Base-by-base conservation (phyloP, 495 filamentous ascomycete genomes). In the Xanthoparmelia taractica region DNA sequence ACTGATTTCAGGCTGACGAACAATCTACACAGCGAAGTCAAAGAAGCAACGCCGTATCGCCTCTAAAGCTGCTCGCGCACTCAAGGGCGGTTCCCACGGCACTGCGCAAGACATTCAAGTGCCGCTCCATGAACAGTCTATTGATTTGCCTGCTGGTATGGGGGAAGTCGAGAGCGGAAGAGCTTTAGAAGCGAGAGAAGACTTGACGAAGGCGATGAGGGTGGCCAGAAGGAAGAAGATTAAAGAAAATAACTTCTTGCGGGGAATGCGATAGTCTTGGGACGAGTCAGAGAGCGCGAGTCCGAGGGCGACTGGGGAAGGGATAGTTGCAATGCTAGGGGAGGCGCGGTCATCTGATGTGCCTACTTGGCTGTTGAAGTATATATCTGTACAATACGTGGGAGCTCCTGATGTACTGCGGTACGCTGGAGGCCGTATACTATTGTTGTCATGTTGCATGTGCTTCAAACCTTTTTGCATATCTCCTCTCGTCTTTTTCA, bases 221-320 rank as follows among this genome's bases (percentile, higher is more conserved):
- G 87, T 72, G 66, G 86, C 91, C 67, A 82, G 91, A 70, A 84
- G 88, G 70, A 85, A 81, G 65, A 80, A 78, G 68, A 97, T 98
- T 68, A 94, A 93, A 80, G 94, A 97, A 78, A 80, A 69, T 61
- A 98, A 98, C 78, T 98, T 94, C 82, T 82, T 98, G 78, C 88
- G 86, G 79, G 81, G 85, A 23, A 88, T 95, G 83, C 85, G 81
- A 73, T 74, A 66, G 57, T 20, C 18, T 25, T 13, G 1, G 8
- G 13, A 47, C 10, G 17, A 12, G 12, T 2, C 2, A 12, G 43
- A 47, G 43, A 13, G 20, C 34, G 41, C 18, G 18, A 8, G 5
- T 8, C 17, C 3, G 41, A n/a, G 7, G 20, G 20, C 41, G 8
- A 45, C 10, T 23, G 18, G n/a, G 20, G 1, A 17, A 20, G n/a